phyloP scores from a whole-genome alignment of 192 early-diverging fungal species.

The Coemansia brasiliensis region DNA sequence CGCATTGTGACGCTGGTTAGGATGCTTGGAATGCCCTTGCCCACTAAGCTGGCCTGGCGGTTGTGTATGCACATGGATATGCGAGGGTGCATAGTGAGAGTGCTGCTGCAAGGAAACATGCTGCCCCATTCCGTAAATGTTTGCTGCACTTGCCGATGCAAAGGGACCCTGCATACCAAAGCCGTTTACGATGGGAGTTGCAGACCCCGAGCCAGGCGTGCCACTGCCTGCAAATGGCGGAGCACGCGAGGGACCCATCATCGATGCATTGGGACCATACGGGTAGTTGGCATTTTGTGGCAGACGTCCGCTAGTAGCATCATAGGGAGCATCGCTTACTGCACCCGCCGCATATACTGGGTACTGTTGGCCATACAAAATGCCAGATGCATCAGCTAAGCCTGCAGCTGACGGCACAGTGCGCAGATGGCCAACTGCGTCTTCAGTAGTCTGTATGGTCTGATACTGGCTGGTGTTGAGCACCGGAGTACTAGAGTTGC shows the following conservation, averaged over 20 bases:
- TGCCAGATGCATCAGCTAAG: conserved; percentile 10
- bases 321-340: conserved; percentile 14
- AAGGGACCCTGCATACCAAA: conserved; percentile 31
- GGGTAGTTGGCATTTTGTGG: conserved; percentile 24
- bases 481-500: conserved; percentile 49
- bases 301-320: conserved; percentile 16
- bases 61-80: conserved; percentile 28
- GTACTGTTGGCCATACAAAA: conserved; percentile 21
- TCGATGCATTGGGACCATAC: conserved; percentile 21
- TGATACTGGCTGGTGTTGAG: conserved; percentile 54
- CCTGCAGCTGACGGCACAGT: conserved; percentile 13
- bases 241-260: conserved; percentile 18
- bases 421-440: conserved; percentile 7
- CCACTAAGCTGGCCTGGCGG: conserved; percentile 13
- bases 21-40: conserved; percentile 13
- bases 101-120: conserved; percentile 36
- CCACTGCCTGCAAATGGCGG: conserved; percentile 17
- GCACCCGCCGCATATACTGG: conserved; percentile 18
- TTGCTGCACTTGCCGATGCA: conserved; percentile 8
- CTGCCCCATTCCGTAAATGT: conserved; percentile 29
- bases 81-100: conserved; percentile 27
- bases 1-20: conserved; percentile 26
- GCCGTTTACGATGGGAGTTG: conserved; percentile 23
- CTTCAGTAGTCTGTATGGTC: conserved; percentile 25
- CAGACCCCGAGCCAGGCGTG: conserved; percentile 1